Conservation (phyloP, 305 asterid species). For the Withania somnifera region DNA sequence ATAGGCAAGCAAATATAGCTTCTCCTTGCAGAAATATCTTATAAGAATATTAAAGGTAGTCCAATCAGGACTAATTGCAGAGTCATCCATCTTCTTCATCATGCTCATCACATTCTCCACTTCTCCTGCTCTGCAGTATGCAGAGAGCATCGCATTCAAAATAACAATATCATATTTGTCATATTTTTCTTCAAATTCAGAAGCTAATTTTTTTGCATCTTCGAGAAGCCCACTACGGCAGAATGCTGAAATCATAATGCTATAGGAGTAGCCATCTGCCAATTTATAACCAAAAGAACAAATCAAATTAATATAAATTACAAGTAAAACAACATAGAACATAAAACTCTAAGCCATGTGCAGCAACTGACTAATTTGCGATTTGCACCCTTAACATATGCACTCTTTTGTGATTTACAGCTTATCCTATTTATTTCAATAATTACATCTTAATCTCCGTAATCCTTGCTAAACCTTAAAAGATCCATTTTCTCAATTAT, state of each 20-base stretch:
- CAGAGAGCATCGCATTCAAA: conserved; percentile 80
- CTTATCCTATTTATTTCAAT: neutral
- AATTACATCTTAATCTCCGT: neutral
- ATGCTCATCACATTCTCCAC: conserved; percentile 91
- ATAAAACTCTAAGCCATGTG: neutral
- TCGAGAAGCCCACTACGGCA: conserved; percentile 61
- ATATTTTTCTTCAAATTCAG: conserved; percentile 64
- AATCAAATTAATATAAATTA: neutral
- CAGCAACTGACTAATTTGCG: neutral
- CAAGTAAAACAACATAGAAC: neutral
- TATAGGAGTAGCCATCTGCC: conserved; percentile 87
- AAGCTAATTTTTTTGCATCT: conserved; percentile 83
- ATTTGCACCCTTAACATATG: neutral
- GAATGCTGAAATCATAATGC: conserved; percentile 88
- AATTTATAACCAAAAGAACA: conserved; percentile 12
- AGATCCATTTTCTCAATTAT: neutral
- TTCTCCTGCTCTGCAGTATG: conserved; percentile 85
- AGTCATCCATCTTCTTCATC: conserved; percentile 94
- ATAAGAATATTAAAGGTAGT: conserved; percentile 71
- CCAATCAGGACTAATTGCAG: conserved; percentile 72
- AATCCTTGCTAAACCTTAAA: neutral
- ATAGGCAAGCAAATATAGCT: conserved; percentile 65
- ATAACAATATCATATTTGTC: conserved; percentile 83
- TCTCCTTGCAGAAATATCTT: conserved; percentile 81
- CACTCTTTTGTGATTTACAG: neutral